Evolutionary conservation across 805 yeast species (phyloP), one percentile per base, ranked within the genome.

Genomic region (Schwanniomyces polymorphus): DNA sequence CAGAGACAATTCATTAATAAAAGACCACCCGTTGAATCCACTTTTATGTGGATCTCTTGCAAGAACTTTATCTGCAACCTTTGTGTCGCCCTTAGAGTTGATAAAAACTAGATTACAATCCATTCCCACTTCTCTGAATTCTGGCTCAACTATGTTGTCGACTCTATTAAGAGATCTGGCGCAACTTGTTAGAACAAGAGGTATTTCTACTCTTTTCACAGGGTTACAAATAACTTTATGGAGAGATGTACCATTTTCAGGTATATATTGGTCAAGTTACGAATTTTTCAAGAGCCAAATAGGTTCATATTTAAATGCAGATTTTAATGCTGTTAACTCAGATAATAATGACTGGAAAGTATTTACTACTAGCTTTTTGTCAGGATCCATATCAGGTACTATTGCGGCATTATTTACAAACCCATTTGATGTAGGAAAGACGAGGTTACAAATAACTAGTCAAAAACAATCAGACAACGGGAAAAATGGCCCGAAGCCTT

Each of bases 211-310:
- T 0, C 64, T 94, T 16, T 94, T 91, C 75, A 84, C 85, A 46
- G 99, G 99, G 0, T 70, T 94, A 18, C 83, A 86, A 35, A 76
- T 94, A 34, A 94, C 99, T 0, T 74, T 94, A 12, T 92, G 97
- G 97, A 78, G 99, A 66, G 99, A 94, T 64, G 98, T 92, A 0
- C 99, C 99, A 1, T 94, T 94, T 63, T 86, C 95, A 51, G 97
- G 96, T 0, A 84, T 92, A 1, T 94, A 94, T 66, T 94, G 99
- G 99, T 81, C 89, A 9, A 78, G 86, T 5, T 90, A 91, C 57
- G 98, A 91, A 50, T 44, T 38, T 37, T 74, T 56, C 59, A 73
- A 73, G 51, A 49, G 44, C 14, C 54, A 51, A n/a, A 53, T 64
- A 39, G 67, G 63, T 12, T 33, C 34, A 1, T 43, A 45, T 3